Percentiles rank a stretch among this genome's conserved stretches.
These are phyloP conservation scores for Dactylellina cionopaga DNA, from an alignment of 2,329 filamentous ascomycete species.

Conservation along the genomic window DNA sequence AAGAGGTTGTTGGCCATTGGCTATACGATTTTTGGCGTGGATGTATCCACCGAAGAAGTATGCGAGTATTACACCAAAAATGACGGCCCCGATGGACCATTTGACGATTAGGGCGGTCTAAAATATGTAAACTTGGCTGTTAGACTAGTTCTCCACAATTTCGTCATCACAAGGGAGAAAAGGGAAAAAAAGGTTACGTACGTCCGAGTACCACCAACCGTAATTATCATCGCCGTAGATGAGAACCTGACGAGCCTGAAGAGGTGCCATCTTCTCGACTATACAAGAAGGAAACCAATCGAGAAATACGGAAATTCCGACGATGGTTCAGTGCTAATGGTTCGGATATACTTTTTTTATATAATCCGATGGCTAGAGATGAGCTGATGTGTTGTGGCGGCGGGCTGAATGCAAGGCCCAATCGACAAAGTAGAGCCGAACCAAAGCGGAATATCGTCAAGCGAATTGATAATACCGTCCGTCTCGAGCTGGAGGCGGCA, in stretches of 20 bases:
- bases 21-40: slow-evolving; percentile 74
- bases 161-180: not conserved
- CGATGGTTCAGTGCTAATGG: too few species aligned
- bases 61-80: slow-evolving; percentile 69
- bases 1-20: slow-evolving; percentile 72
- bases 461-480: not conserved
- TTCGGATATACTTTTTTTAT: too few species aligned
- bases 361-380: slow-evolving; percentile 3
- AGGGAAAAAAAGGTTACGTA: slow-evolving; percentile 1
- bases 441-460: not conserved
- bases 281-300: not conserved
- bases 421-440: slow-evolving; percentile 14
- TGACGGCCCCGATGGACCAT: slow-evolving; percentile 73
- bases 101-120: slow-evolving; percentile 64
- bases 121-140: not conserved
- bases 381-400: slow-evolving; percentile 32
- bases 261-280: slow-evolving; percentile 36
- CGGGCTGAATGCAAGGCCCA: not conserved
- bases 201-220: slow-evolving; percentile 51
- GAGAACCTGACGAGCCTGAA: slow-evolving; percentile 31
- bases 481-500: slow-evolving; percentile 5
- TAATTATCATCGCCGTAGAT: slow-evolving; percentile 37
- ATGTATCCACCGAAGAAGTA: slow-evolving; percentile 75
- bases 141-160: not conserved
- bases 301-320: too few species aligned